phyloP scores from a whole-genome alignment of 345 rosid species.

The Gynandropsis gynandra region DNA sequence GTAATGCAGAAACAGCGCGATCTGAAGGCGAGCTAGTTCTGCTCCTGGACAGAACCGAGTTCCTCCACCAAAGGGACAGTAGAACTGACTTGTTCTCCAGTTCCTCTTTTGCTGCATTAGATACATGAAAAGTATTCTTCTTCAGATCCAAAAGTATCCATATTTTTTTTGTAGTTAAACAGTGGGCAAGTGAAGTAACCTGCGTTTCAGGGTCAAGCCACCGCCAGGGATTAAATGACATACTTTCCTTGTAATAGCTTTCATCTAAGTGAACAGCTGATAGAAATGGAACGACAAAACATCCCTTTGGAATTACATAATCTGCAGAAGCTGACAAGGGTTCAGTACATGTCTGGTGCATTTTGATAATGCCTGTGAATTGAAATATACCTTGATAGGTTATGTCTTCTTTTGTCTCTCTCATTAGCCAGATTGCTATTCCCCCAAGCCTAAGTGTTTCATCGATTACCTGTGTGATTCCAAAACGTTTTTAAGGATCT shows the following conservation, averaged over 20 bases:
- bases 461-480: conserved; percentile 53
- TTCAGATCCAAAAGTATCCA: neutral
- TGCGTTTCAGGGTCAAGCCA: conserved; percentile 74
- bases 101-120: conserved; percentile 62
- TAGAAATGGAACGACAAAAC: conserved; percentile 75
- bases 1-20: conserved; percentile 69
- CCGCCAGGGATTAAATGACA: conserved; percentile 72
- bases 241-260: conserved; percentile 43
- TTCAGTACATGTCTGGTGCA: neutral
- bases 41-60: conserved; percentile 88
- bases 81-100: conserved; percentile 67
- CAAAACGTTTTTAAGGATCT: neutral
- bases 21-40: conserved; percentile 83
- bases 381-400: conserved; percentile 43
- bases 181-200: conserved; percentile 28
- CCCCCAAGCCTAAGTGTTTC: conserved; percentile 86
- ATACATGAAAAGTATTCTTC: conserved; percentile 2
- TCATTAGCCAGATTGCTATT: conserved; percentile 86
- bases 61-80: conserved; percentile 79
- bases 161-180: neutral
- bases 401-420: conserved; percentile 79
- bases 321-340: conserved; percentile 33
- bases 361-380: neutral
- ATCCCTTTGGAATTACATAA: conserved; percentile 73
- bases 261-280: conserved; percentile 83